Evolutionary conservation across 2,329 filamentous ascomycete species (phyloP).

Genomic region (Epichloe sp.): DNA sequence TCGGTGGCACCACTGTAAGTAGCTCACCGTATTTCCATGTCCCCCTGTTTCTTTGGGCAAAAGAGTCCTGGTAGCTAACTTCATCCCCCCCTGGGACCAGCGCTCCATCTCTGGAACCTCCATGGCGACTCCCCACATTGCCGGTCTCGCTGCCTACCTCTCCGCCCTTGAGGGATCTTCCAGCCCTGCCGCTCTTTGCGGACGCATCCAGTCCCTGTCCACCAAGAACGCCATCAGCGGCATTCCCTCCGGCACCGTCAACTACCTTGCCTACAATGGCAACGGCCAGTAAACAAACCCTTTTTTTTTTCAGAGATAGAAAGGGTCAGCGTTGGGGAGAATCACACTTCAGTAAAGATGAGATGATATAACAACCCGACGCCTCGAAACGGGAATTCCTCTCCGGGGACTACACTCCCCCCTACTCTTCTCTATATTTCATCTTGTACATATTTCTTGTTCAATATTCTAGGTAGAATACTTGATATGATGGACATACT

Average conservation of each 20-base stretch:
- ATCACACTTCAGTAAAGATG: too few species aligned
- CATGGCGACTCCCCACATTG: conserved; percentile 30
- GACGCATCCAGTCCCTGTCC: conserved; percentile 2
- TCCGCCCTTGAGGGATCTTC: conserved; percentile 25
- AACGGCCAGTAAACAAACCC: conserved; percentile 2
- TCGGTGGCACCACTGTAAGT: conserved; percentile 21
- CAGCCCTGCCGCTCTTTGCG: conserved; percentile 10
- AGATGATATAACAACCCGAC: too few species aligned
- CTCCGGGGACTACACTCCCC: too few species aligned
- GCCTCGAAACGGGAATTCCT: too few species aligned
- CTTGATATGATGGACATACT: too few species aligned
- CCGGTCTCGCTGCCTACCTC: conserved; percentile 30
- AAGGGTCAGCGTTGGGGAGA: too few species aligned
- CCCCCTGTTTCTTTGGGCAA: neutral
- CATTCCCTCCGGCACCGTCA: conserved; percentile 11
- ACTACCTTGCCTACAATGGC: conserved; percentile 15
- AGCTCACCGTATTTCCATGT: neutral
- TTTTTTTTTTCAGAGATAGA: neutral
- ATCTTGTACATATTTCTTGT: too few species aligned
- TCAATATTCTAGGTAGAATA: too few species aligned
- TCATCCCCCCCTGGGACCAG: neutral
- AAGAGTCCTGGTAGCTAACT: neutral
- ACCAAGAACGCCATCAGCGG: conserved; percentile 12
- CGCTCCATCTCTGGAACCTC: conserved; percentile 31
- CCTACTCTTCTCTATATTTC: too few species aligned